These are phyloP conservation scores for Hirschfeldia incana DNA, from an alignment of 345 rosid genomes.

Conservation along the genomic window DNA sequence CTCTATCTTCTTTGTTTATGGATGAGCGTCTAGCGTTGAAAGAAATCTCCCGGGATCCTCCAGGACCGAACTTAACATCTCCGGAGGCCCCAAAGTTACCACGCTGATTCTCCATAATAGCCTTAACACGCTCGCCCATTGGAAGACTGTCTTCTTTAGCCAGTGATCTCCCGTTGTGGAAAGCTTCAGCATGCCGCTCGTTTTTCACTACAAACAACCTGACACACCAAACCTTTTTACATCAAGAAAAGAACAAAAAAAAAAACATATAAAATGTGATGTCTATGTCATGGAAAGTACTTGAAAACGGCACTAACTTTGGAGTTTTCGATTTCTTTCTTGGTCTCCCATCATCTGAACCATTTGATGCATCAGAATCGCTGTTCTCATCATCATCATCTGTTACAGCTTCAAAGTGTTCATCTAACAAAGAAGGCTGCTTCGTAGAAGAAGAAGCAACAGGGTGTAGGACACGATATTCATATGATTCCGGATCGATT, in stretches of 20 bases:
- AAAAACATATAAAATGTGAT: background rate
- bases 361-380: constrained; percentile 58
- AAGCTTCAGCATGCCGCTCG: constrained; percentile 87
- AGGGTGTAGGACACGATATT: constrained; percentile 78
- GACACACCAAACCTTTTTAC: constrained; percentile 3
- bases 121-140: constrained; percentile 74
- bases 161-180: constrained; percentile 58
- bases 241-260: background rate
- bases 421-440: constrained; percentile 67
- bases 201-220: constrained; percentile 88
- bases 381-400: constrained; percentile 53
- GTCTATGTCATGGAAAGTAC: constrained; percentile 4
- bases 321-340: constrained; percentile 61
- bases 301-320: constrained; percentile 46
- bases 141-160: constrained; percentile 75
- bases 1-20: constrained; percentile 60
- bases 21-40: constrained; percentile 58
- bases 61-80: constrained; percentile 73
- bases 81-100: constrained; percentile 38
- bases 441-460: constrained; percentile 51
- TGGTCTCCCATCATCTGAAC: constrained; percentile 50
- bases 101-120: constrained; percentile 49
- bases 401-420: constrained; percentile 76
- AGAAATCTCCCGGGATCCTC: constrained; percentile 87
- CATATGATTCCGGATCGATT: constrained; percentile 65